Evolutionary conservation across 2,329 filamentous ascomycete species (phyloP).

Genomic region (Microdochium nivale): DNA sequence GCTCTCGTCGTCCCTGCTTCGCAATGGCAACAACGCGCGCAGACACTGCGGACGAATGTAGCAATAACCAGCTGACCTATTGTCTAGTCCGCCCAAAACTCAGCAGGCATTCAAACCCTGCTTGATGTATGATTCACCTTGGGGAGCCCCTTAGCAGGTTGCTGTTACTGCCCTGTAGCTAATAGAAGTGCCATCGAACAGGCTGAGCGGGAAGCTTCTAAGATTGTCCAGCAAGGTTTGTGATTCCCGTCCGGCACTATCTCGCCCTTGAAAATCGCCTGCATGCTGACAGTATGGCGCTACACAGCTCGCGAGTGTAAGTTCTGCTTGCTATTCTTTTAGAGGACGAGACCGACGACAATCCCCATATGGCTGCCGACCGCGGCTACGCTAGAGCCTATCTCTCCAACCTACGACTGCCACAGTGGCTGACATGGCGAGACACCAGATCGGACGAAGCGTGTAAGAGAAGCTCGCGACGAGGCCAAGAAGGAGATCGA

Average conservation of each 20-base stretch:
- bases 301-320: constrained; percentile 16
- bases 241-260: constrained; percentile 5
- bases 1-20: constrained; percentile 2
- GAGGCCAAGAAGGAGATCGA: constrained; percentile 98
- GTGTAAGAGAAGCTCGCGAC: constrained; percentile 90
- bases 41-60: not conserved
- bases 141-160: not conserved
- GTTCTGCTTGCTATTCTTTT: not conserved
- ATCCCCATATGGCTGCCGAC: not conserved
- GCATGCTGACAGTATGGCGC: constrained; percentile 1
- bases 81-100: constrained; percentile 89
- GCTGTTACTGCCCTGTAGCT: constrained; percentile 16
- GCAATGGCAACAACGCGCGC: not conserved
- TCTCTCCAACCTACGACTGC: constrained; percentile 3
- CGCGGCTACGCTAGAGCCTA: not conserved
- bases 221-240: constrained; percentile 94
- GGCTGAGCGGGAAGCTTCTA: constrained; percentile 97
- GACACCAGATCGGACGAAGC: constrained; percentile 75
- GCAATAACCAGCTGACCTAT: not conserved
- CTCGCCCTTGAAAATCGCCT: constrained; percentile 4
- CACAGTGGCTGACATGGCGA: constrained; percentile 4
- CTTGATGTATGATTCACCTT: constrained; percentile 68
- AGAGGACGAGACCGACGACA: not conserved
- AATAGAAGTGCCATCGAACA: constrained; percentile 30
- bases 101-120: constrained; percentile 94